Evolutionary conservation across 176 grass and related monocot species (phyloP).

Genomic region (Rhipidocladum racemiflorum): DNA sequence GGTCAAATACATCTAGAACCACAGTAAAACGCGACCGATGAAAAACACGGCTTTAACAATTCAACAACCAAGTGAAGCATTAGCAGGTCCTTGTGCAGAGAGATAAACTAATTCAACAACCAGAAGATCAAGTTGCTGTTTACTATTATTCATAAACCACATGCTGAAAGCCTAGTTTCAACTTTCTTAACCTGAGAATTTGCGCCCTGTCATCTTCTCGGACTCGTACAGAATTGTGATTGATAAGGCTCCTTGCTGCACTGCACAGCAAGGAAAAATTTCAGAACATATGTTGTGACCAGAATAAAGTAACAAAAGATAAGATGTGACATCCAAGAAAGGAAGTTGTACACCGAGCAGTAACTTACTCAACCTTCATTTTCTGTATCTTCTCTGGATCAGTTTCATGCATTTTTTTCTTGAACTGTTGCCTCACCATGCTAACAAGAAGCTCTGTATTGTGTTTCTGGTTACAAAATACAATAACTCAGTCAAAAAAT

Average conservation of each 20-base stretch:
- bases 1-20: background rate
- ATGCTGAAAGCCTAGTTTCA: background rate
- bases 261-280: slow-evolving; percentile 52
- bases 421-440: slow-evolving; percentile 96
- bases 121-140: background rate
- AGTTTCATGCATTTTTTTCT: slow-evolving; percentile 94
- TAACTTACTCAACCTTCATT: slow-evolving; percentile 89
- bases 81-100: background rate
- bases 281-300: slow-evolving; percentile 5
- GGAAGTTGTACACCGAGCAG: background rate
- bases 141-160: slow-evolving; percentile 32
- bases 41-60: slow-evolving; percentile 33
- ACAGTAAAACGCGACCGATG: background rate
- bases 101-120: slow-evolving; percentile 15
- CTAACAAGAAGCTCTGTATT: slow-evolving; percentile 75
- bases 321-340: slow-evolving; percentile 12
- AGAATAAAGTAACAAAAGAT: slow-evolving; percentile 17
- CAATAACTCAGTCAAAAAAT: slow-evolving; percentile 16
- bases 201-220: slow-evolving; percentile 73
- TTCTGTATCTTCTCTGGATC: slow-evolving; percentile 94
- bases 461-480: slow-evolving; percentile 70
- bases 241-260: slow-evolving; percentile 91
- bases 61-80: slow-evolving; percentile 9
- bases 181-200: slow-evolving; percentile 60
- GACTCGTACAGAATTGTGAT: slow-evolving; percentile 92